These are phyloP conservation scores for Phialophora macrospora DNA, from an alignment of 2,329 filamentous ascomycete genomes.

Conservation along the genomic window DNA sequence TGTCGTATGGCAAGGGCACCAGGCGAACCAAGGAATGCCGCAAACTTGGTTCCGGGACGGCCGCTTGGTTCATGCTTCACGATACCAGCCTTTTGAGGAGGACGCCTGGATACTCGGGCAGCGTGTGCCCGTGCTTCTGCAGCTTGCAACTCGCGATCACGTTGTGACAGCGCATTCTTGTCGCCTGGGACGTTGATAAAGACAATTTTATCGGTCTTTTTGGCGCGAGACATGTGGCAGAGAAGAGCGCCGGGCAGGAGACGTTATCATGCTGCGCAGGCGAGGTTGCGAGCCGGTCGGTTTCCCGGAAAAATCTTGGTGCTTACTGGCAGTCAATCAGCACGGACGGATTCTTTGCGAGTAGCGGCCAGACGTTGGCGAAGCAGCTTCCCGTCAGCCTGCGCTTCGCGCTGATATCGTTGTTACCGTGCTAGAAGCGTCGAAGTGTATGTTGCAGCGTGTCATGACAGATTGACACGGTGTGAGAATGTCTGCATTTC, in stretches of 20 bases:
- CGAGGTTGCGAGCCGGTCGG: not conserved
- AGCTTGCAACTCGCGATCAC: slow-evolving; percentile 9
- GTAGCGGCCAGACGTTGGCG: not conserved
- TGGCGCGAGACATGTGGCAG: slow-evolving; percentile 10
- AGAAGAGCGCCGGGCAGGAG: not conserved
- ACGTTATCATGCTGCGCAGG: slow-evolving; percentile 1
- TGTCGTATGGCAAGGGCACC: not conserved
- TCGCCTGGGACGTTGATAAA: slow-evolving; percentile 7
- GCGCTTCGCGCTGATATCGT: not conserved
- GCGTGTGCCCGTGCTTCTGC: slow-evolving; percentile 12
- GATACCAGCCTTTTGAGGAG: not conserved
- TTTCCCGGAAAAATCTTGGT: not conserved
- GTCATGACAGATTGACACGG: not conserved
- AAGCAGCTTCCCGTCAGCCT: not conserved
- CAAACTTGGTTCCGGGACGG: not conserved
- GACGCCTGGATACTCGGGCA: slow-evolving; percentile 9
- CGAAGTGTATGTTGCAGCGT: not conserved
- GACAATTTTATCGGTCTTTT: not conserved
- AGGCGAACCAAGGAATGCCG: not conserved
- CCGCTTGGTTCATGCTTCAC: slow-evolving; percentile 6
- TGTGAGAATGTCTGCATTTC: not conserved
- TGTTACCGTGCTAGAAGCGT: not conserved
- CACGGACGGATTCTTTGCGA: not conserved
- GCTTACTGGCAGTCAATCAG: not conserved
- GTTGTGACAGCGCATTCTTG: slow-evolving; percentile 3